phyloP scores from a whole-genome alignment of 768 basidiomycete genomes.

The Podaxis sp. region DNA sequence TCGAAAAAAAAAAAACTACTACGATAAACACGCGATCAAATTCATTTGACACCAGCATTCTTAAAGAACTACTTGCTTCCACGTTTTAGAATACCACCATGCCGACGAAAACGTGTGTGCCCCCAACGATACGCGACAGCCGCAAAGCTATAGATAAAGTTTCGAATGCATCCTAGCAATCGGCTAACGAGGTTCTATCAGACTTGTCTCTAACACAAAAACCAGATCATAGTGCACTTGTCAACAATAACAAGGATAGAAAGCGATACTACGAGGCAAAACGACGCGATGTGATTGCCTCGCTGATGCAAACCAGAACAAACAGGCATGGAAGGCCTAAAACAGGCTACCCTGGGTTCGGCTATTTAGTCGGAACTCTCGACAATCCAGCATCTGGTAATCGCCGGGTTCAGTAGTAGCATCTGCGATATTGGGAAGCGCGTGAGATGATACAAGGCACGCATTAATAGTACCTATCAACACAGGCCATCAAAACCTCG shows the following conservation, averaged over 20 bases:
- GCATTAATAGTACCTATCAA: neutral
- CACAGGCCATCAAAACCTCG: neutral
- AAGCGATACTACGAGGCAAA: neutral
- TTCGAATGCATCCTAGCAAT: neutral
- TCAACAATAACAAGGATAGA: neutral
- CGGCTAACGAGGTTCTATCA: conserved; percentile 1
- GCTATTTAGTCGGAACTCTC: conserved; percentile 9
- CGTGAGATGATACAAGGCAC: conserved; percentile 7
- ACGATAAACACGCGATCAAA: neutral
- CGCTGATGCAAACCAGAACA: neutral
- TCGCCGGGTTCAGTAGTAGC: neutral
- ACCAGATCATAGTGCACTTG: neutral
- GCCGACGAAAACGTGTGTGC: neutral
- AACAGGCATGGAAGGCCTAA: neutral
- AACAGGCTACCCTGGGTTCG: conserved; percentile 10
- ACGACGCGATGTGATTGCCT: neutral
- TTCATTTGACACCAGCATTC: neutral
- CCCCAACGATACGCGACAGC: neutral
- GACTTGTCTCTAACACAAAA: neutral
- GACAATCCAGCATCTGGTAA: conserved; percentile 6
- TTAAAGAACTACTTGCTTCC: neutral
- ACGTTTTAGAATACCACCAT: neutral
- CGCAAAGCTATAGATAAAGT: neutral
- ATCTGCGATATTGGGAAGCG: neutral
- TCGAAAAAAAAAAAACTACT: neutral